Evolutionary conservation across 441 rosid species (phyloP).

Genomic region (Corymbia citriodora): DNA sequence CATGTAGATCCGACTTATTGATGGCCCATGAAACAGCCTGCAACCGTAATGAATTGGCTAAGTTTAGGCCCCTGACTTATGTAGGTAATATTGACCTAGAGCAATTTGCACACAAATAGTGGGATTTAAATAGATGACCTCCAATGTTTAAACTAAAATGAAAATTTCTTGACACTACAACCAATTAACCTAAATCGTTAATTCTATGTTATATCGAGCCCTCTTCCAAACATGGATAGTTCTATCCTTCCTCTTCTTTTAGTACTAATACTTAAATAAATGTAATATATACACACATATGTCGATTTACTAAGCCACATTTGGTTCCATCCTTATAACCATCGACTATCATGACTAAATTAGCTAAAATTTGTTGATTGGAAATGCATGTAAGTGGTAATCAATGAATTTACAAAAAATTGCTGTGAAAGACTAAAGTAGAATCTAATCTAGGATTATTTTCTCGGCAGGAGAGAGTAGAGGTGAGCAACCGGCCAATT

Average conservation of each 20-base stretch:
- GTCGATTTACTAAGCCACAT: background rate
- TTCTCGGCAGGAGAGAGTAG: background rate
- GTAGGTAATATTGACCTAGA: background rate
- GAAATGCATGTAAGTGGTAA: background rate
- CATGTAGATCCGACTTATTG: background rate
- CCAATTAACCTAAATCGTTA: background rate
- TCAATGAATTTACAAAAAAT: background rate
- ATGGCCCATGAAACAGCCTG: background rate
- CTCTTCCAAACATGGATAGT: background rate
- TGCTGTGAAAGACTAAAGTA: background rate
- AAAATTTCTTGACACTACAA: background rate
- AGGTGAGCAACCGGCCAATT: background rate
- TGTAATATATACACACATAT: background rate
- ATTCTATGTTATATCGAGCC: background rate
- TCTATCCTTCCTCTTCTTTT: background rate
- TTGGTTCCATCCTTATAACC: background rate
- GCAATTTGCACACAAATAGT: background rate
- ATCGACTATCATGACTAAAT: background rate
- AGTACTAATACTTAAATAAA: background rate
- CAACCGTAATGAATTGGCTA: background rate
- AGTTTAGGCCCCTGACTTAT: background rate
- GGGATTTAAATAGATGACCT: background rate
- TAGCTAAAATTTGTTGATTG: background rate
- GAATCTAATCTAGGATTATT: background rate
- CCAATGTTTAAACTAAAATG: background rate